Evolutionary conservation across 345 rosid genomes (phyloP).

Genomic region (Mallotus nudiflorus): DNA sequence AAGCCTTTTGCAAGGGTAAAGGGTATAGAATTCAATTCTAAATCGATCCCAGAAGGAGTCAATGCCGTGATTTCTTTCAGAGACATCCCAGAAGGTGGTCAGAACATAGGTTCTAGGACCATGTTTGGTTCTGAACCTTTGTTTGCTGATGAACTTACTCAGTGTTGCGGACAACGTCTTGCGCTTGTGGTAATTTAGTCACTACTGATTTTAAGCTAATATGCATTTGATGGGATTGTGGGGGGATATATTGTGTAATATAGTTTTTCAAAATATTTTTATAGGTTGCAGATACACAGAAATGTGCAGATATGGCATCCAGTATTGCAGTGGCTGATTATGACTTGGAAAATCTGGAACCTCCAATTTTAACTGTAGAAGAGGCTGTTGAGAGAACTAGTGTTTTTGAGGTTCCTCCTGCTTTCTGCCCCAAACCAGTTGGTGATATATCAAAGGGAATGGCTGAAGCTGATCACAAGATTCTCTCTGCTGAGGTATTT

Average conservation of each 20-base stretch:
- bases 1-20: constrained; percentile 64
- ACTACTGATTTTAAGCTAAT: background rate
- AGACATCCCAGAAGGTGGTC: constrained; percentile 70
- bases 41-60: constrained; percentile 43
- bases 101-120: constrained; percentile 59
- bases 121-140: constrained; percentile 51
- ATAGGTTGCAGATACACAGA: constrained; percentile 89
- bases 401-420: constrained; percentile 66
- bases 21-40: constrained; percentile 43
- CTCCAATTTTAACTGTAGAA: constrained; percentile 70
- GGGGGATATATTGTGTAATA: constrained; percentile 1
- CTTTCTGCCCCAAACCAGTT: constrained; percentile 50
- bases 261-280: background rate
- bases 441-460: constrained; percentile 75
- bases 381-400: constrained; percentile 73
- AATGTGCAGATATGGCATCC: constrained; percentile 73
- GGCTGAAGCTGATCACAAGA: constrained; percentile 73
- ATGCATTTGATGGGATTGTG: background rate
- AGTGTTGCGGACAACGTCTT: constrained; percentile 60
- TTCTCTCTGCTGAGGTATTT: constrained; percentile 68
- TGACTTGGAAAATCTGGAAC: constrained; percentile 52
- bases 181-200: constrained; percentile 70
- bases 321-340: constrained; percentile 61
- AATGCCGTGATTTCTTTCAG: constrained; percentile 46
- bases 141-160: constrained; percentile 61